A percentile compares a stretch with the other conserved stretches of the same genome.
These are phyloP conservation scores for Vigna angularis DNA, from an alignment of 306 rosid species.

Conservation along the genomic window DNA sequence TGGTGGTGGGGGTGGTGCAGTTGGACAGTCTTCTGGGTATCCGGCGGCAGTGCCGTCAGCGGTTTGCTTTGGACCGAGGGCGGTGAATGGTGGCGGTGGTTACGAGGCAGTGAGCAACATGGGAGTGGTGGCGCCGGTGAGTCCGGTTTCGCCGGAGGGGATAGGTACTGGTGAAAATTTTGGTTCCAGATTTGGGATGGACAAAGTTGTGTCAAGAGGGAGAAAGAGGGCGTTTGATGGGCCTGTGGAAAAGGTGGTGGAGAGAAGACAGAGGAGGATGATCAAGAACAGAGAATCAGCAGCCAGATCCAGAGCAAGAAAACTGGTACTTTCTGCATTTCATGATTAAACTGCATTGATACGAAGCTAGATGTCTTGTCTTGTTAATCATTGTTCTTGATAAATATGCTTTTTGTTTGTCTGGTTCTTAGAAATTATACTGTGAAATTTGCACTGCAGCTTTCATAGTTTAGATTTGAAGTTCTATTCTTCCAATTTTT, in stretches of 20 bases:
- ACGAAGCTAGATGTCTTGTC: background rate
- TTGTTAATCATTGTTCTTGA: background rate
- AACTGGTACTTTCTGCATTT: constrained; percentile 57
- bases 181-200: constrained; percentile 58
- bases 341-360: background rate
- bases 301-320: constrained; percentile 89
- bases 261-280: constrained; percentile 94
- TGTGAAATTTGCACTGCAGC: background rate
- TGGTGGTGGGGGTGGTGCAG: constrained; percentile 26
- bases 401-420: background rate
- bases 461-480: background rate
- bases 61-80: constrained; percentile 64
- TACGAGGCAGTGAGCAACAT: constrained; percentile 44
- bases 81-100: constrained; percentile 62
- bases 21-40: constrained; percentile 52
- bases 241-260: constrained; percentile 80
- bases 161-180: constrained; percentile 50
- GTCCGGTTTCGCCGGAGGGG: constrained; percentile 76
- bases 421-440: background rate
- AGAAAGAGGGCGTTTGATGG: constrained; percentile 73
- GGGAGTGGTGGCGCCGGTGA: constrained; percentile 55
- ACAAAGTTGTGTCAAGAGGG: constrained; percentile 63
- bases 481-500: background rate
- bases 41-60: constrained; percentile 26
- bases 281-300: constrained; percentile 92